Evolutionary conservation across 768 basidiomycete genomes (phyloP), one percentile per base, ranked within the genome.

Genomic region (Agaricus subrufescens): DNA sequence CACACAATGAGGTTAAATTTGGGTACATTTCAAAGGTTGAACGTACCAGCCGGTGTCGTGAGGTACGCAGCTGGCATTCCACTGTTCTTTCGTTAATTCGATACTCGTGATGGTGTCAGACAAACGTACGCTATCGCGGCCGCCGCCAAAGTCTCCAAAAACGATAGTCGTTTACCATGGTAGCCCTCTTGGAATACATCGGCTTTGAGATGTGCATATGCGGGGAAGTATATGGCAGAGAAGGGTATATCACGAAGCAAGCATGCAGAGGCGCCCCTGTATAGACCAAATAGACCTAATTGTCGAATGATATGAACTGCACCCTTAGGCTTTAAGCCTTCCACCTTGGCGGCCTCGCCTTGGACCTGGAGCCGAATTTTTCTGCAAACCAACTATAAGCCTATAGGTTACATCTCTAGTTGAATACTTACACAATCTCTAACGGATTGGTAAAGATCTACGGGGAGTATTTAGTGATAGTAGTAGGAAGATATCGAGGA

Each of bases 21-120:
- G 27, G 52, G 46, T 46, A 52, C 44, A 46, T 56, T 54, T 43
- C 15, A 43, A 56, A 46, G 51, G 49, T 49, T 50, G 14, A 40
- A 61, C 76, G 64, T 61, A 91, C 91, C 91, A 63, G 90, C 90
- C 42, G 94, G 93, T 8, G 93, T 95, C 31, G 92, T 92, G 60
- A 96, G 74, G 71, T 94, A 95, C 39, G 94, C 94, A 44, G 95
- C 94, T 54, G 96, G 96, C 94, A 98, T 98, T 60, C 97, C 97
- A 62, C 95, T 96, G 71, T 67, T 60, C 60, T 54, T 58, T 59
- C 58, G 61, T 58, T 59, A 59, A 56, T 61, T 70, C 62, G 74
- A 68, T 63, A 68, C 54, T 58, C 60, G 23, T 51, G 58, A 60
- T 58, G 58, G 62, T 58, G 61, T 46, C 9, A 52, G 34, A 48